Conservation (phyloP, 208 protist genomes). For the Leishmania tarentolae region DNA sequence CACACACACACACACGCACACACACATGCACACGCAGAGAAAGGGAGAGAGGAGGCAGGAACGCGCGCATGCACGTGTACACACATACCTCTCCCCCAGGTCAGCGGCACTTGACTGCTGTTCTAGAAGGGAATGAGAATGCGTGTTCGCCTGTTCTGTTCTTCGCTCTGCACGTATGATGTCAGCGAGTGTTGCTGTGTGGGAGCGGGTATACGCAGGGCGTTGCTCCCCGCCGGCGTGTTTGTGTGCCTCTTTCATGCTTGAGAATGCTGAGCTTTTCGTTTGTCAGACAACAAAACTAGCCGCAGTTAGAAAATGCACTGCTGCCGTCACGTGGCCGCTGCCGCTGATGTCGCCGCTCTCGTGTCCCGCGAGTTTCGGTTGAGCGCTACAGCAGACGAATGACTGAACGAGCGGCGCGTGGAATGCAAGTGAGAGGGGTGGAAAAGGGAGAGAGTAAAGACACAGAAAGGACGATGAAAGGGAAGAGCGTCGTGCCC, state of each 20-base stretch:
- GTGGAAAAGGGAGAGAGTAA: not conserved
- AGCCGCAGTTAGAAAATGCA: not conserved
- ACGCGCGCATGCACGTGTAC: not conserved
- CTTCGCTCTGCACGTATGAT: not conserved
- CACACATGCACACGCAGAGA: not conserved
- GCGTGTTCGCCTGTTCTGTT: not conserved
- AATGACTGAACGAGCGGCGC: not conserved
- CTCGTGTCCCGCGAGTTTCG: not conserved
- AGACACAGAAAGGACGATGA: not conserved
- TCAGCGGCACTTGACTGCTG: not conserved
- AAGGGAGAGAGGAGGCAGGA: too few relatives aligned
- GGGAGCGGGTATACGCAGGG: too few relatives aligned
- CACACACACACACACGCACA: not conserved
- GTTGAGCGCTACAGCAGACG: not conserved
- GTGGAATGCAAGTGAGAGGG: not conserved
- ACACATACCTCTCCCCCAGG: not conserved
- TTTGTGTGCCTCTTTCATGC: not conserved
- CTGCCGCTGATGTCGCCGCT: not conserved
- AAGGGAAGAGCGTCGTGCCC: not conserved
- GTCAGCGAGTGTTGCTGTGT: not conserved
- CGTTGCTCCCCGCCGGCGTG: not conserved
- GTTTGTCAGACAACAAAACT: not conserved
- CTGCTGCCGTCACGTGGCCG: not conserved
- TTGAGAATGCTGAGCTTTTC: not conserved
- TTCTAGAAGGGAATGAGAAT: not conserved